Evolutionary conservation across 345 rosid genomes (phyloP), one percentile per base, ranked within the genome.

Genomic region (Boechera divaricarpa): DNA sequence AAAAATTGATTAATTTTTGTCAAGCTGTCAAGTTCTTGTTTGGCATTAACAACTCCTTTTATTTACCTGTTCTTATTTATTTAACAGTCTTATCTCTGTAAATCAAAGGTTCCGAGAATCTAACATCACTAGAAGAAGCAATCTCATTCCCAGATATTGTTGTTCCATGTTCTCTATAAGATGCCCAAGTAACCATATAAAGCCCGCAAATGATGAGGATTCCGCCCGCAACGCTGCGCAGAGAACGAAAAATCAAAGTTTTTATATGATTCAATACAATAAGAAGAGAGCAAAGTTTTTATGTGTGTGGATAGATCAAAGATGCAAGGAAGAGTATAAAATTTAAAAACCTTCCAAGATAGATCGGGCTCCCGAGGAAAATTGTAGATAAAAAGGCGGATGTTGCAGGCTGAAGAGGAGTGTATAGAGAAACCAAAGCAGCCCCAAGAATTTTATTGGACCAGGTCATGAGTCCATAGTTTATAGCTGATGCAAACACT

Each of bases 381-480:
- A 88, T 60, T 72, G 85, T 76, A 5, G 97, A 90, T 35, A 92
- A 83, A 35, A 89, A 79, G 33, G 97, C 84, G 6, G 98, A 92
- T n/a, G 96, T 85, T 10, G 90, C 94, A 56, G 98, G 97, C 82
- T 92, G 97, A 78, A 94, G 97, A 70, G 97, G 97, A 73, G 87
- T 85, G 86, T 94, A 94, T n/a, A 94, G 87, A 69, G 98, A 90
- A 71, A 94, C 98, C 85, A 94, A 82, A 76, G 99, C 81, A 57
- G 99, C 94, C 39, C 98, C 99, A 76, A 94, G 65, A 73, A 90
- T 92, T 85, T 94, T 94, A 81, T 92, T 94, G 10, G 92, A 94
- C 98, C 98, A 92, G 21, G 96, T 92, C 76, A 94, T 51, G 13
- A 94, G 85, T 80, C 97, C 98, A 79, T 90, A 92, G 80, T 87